Conservation (phyloP, 2,329 filamentous ascomycete genomes). For the Chaetoscypha palmicola region DNA sequence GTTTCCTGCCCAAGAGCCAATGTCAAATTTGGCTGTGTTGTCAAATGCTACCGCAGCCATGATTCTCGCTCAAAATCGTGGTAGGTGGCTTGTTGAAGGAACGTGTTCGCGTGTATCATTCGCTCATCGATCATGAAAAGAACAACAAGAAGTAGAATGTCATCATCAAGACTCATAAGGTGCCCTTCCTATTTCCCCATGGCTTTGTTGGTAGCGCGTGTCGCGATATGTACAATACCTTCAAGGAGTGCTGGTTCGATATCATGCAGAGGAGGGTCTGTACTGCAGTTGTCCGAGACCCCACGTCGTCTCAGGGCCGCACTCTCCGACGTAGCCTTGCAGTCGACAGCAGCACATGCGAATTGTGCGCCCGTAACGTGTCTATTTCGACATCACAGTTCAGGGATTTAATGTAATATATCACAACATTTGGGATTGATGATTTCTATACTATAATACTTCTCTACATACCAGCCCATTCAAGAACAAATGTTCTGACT, state of each 20-base stretch:
- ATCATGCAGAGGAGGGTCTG: not conserved
- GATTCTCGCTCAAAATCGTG: not conserved
- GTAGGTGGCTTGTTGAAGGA: not conserved
- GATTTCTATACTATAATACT: too few species aligned
- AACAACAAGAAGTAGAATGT: not conserved
- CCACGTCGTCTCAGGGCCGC: not conserved
- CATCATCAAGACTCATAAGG: not conserved
- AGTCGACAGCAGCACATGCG: too few species aligned
- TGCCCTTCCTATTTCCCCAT: not conserved
- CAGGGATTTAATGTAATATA: too few species aligned
- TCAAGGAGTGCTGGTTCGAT: not conserved
- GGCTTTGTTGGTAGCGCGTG: not conserved
- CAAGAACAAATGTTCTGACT: conserved; percentile 73
- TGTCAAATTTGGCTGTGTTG: conserved; percentile 32
- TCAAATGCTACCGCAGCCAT: conserved; percentile 24
- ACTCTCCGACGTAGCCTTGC: too few species aligned
- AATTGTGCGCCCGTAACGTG: too few species aligned
- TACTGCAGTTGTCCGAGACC: not conserved
- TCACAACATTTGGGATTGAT: too few species aligned
- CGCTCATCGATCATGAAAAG: not conserved
- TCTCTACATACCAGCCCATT: conserved; percentile 92
- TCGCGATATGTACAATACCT: not conserved
- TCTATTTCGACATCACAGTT: too few species aligned
- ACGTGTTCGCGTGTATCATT: not conserved
- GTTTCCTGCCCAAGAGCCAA: conserved; percentile 46